A percentile compares a stretch with the other conserved stretches of the same genome.
Conservation (phyloP, 1,139 yeast species). For the Yamadazyma mexicana region DNA sequence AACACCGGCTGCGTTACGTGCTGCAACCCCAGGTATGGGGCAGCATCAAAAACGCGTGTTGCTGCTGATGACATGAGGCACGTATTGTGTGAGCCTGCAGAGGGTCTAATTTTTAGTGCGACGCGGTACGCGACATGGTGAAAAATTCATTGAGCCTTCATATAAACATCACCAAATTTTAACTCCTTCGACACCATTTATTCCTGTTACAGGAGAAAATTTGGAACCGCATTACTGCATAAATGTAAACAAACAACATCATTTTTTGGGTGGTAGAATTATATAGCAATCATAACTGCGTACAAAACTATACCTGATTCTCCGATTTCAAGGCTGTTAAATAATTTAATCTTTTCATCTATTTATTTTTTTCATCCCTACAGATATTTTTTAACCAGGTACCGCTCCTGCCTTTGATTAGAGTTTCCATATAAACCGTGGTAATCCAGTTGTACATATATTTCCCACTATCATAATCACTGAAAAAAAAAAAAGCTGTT, state of each 20-base stretch:
- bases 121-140: constrained; percentile 4
- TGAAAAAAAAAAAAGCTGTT: neutral
- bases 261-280: neutral
- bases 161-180: constrained; percentile 1
- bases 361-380: neutral
- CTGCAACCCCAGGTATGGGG: too few species aligned
- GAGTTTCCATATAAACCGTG: neutral
- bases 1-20: too few species aligned
- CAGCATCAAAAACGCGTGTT: too few species aligned
- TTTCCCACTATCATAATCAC: too few species aligned
- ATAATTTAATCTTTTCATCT: neutral
- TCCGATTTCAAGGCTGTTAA: neutral
- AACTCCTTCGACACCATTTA: constrained; percentile 14
- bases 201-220: constrained; percentile 9
- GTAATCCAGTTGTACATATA: too few species aligned
- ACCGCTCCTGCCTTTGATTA: neutral
- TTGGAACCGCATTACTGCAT: neutral
- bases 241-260: constrained; percentile 1
- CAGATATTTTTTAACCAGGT: neutral
- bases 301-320: constrained; percentile 2
- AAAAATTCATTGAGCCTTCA: neutral
- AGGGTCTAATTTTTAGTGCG: neutral
- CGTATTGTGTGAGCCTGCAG: neutral
- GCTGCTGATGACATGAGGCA: neutral
- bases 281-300: neutral